A percentile compares a stretch with the other conserved stretches of the same genome.
Evolutionary conservation across 2,329 filamentous ascomycete species (phyloP).

Genomic region (Cladosporium sp.): DNA sequence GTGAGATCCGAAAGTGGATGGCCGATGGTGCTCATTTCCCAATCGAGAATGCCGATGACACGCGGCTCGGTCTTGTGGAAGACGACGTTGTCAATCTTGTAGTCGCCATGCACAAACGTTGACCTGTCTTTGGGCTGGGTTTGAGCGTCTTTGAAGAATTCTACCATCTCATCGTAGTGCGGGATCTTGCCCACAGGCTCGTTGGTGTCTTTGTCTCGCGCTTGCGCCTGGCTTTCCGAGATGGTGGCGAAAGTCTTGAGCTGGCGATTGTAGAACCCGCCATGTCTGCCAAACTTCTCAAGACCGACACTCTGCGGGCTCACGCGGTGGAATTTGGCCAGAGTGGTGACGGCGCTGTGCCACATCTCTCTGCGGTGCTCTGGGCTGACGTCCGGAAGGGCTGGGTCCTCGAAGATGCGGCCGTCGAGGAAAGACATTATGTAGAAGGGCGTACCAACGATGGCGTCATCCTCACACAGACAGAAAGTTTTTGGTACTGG

Average conservation of each 20-base stretch:
- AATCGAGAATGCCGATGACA: conserved; percentile 92
- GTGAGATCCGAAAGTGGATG: conserved; percentile 87
- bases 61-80: conserved; percentile 84
- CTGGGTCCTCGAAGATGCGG: conserved; percentile 84
- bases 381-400: conserved; percentile 66
- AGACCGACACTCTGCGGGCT: conserved; percentile 63
- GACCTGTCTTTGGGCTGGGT: conserved; percentile 72
- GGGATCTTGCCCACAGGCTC: conserved; percentile 76
- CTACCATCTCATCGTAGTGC: conserved; percentile 72
- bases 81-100: conserved; percentile 65
- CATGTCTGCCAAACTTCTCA: conserved; percentile 64
- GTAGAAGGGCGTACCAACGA: conserved; percentile 91
- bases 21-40: conserved; percentile 98
- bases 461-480: conserved; percentile 73
- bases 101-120: conserved; percentile 87
- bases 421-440: conserved; percentile 95
- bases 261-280: conserved; percentile 81
- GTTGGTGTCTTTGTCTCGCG: conserved; percentile 71
- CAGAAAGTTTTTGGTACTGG: conserved; percentile 79
- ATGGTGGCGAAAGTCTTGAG: conserved; percentile 77
- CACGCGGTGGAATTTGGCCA: conserved; percentile 80
- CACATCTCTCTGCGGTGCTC: conserved; percentile 74
- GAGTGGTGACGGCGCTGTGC: conserved; percentile 74
- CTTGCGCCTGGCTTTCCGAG: conserved; percentile 68
- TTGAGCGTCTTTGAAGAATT: conserved; percentile 66